Conservation (phyloP, 2,329 filamentous ascomycete genomes). For the Nemania sp. region DNA sequence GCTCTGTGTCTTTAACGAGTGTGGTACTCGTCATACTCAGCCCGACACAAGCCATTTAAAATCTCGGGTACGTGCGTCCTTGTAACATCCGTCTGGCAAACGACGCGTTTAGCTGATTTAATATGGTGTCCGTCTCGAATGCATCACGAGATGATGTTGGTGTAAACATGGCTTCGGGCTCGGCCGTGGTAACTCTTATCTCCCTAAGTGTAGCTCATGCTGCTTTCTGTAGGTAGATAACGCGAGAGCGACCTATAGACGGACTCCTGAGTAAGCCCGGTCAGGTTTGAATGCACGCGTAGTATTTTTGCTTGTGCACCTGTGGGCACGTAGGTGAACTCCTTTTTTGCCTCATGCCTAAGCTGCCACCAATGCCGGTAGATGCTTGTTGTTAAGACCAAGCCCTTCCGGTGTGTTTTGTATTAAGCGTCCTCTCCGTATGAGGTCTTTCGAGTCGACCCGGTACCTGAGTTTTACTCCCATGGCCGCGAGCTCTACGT, state of each 20-base stretch:
- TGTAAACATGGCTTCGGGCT: not conserved
- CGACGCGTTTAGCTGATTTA: constrained; percentile 13
- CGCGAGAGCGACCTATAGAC: not conserved
- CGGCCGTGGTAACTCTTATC: not conserved
- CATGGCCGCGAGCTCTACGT: constrained; percentile 96
- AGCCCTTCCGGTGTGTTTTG: constrained; percentile 43
- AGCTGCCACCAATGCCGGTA: constrained; percentile 34
- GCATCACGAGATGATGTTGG: not conserved
- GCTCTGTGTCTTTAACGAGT: not conserved
- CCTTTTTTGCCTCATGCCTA: constrained; percentile 19
- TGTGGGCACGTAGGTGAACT: not conserved
- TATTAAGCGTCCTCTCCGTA: constrained; percentile 56
- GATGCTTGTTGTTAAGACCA: constrained; percentile 33
- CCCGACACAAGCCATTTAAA: constrained; percentile 13
- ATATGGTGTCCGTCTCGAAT: not conserved
- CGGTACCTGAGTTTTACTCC: constrained; percentile 90
- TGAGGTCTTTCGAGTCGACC: constrained; percentile 66
- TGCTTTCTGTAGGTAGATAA: constrained; percentile 6
- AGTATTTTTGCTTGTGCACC: not conserved
- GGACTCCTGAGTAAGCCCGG: constrained; percentile 24
- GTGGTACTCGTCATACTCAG: constrained; percentile 14
- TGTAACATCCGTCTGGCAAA: constrained; percentile 1
- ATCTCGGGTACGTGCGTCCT: constrained; percentile 25
- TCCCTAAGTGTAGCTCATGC: not conserved
- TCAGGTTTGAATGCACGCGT: constrained; percentile 19